Conservation (phyloP, 2,329 filamentous ascomycete genomes). For the Neurospora crassa region DNA sequence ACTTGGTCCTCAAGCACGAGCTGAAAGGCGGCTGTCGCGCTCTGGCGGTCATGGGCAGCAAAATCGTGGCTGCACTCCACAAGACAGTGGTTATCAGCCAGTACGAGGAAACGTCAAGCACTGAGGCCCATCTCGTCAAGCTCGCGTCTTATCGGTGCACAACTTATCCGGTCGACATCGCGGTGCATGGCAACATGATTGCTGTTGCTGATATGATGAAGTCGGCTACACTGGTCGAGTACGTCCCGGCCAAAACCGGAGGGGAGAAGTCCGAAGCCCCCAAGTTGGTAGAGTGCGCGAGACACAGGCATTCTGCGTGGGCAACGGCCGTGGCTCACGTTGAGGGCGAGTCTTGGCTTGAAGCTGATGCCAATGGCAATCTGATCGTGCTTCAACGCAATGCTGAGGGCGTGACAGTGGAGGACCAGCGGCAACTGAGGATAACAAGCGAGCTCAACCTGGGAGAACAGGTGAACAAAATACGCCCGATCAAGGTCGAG, state of each 20-base stretch:
- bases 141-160: constrained; percentile 69
- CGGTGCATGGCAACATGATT: constrained; percentile 64
- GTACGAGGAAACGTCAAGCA: constrained; percentile 47
- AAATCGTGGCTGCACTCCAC: constrained; percentile 77
- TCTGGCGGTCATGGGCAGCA: constrained; percentile 62
- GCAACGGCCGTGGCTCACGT: constrained; percentile 67
- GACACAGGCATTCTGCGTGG: constrained; percentile 78
- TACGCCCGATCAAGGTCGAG: constrained; percentile 63
- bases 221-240: constrained; percentile 71
- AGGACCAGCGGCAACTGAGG: constrained; percentile 62
- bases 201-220: constrained; percentile 92
- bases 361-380: constrained; percentile 82
- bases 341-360: constrained; percentile 65
- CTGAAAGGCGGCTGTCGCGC: constrained; percentile 76
- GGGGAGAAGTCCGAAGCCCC: constrained; percentile 42
- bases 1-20: constrained; percentile 57
- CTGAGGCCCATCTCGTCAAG: constrained; percentile 52
- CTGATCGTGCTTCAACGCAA: constrained; percentile 73
- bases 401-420: constrained; percentile 57
- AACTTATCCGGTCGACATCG: constrained; percentile 74
- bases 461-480: constrained; percentile 89
- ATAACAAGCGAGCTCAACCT: constrained; percentile 74
- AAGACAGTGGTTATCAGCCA: constrained; percentile 65
- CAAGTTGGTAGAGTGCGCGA: constrained; percentile 61
- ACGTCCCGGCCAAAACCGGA: constrained; percentile 39